Evolutionary conservation across 257 asterid genomes (phyloP).

Genomic region (Linderniella brevidens): DNA sequence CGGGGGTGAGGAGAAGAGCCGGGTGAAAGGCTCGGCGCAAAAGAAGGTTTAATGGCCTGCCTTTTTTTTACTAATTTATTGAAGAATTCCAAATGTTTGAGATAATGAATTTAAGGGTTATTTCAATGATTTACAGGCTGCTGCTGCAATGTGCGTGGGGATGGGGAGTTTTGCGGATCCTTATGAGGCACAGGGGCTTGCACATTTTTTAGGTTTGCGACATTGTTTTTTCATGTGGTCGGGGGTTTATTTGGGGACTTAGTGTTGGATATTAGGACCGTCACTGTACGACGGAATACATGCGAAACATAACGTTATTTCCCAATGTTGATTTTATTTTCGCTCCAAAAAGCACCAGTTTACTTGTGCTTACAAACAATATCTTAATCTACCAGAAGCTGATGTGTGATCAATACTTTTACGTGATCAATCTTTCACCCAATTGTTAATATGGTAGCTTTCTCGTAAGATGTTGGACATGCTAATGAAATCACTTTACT

Average conservation of each 20-base stretch:
- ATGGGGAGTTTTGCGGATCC: constrained; percentile 95
- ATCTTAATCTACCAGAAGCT: no score
- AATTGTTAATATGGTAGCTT: no score
- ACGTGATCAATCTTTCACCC: no score
- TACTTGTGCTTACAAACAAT: no score
- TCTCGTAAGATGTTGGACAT: no score
- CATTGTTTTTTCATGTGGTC: constrained; percentile 2
- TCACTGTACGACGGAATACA: no score
- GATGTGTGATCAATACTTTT: no score
- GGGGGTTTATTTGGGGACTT: not conserved
- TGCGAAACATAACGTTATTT: no score
- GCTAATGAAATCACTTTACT: no score
- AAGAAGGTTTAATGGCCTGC: constrained; percentile 38
- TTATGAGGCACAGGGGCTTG: constrained; percentile 88
- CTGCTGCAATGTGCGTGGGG: constrained; percentile 93
- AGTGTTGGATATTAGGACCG: not conserved
- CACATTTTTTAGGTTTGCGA: constrained; percentile 80
- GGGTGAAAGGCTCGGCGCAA: constrained; percentile 31
- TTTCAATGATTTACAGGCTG: constrained; percentile 41
- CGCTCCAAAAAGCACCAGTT: no score
- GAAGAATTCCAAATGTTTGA: constrained; percentile 4
- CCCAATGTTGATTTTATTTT: no score
- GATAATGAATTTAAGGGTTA: constrained; percentile 4
- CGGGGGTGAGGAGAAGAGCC: constrained; percentile 15
- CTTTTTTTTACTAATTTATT: constrained; percentile 4